Evolutionary conservation across 192 early-diverging fungal genomes (phyloP).

Genomic region (Backusella macrospora): DNA sequence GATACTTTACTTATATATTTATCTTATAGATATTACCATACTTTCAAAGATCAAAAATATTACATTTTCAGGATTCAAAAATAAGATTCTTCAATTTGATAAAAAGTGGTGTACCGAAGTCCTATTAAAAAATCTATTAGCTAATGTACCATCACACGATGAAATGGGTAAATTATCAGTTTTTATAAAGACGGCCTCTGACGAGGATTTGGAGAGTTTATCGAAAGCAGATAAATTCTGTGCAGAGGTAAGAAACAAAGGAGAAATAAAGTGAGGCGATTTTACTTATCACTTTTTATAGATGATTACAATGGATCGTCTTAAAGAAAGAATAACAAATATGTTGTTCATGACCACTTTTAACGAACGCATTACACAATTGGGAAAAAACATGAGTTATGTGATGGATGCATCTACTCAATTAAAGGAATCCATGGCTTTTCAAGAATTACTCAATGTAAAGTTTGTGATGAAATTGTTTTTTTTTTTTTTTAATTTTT

Average conservation of each 20-base stretch:
- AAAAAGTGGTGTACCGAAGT: conserved; percentile 64
- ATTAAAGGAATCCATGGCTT: conserved; percentile 65
- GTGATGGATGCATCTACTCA: conserved; percentile 67
- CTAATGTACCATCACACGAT: conserved; percentile 69
- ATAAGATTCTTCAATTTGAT: conserved; percentile 68
- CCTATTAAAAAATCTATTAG: conserved; percentile 67
- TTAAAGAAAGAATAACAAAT: conserved; percentile 72
- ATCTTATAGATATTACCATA: conserved; percentile 39
- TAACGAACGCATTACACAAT: conserved; percentile 59
- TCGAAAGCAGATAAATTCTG: conserved; percentile 73
- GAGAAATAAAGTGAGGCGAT: no score
- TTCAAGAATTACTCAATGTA: conserved; percentile 72
- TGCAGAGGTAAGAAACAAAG: conserved; percentile 48
- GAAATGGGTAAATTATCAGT: conserved; percentile 73
- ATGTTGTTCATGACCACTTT: conserved; percentile 71
- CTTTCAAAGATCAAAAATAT: conserved; percentile 61
- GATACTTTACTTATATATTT: no score
- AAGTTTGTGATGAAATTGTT: no score
- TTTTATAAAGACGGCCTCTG: conserved; percentile 63
- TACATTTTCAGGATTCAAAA: conserved; percentile 69
- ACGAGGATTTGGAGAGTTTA: conserved; percentile 59
- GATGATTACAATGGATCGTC: conserved; percentile 77
- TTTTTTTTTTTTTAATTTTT: no score
- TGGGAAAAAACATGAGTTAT: conserved; percentile 59
- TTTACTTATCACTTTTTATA: conserved; percentile 21